Percentiles rank a stretch among this genome's conserved stretches.
Evolutionary conservation across 1,139 yeast genomes (phyloP).

Genomic region (Geotrichum klebahnii): DNA sequence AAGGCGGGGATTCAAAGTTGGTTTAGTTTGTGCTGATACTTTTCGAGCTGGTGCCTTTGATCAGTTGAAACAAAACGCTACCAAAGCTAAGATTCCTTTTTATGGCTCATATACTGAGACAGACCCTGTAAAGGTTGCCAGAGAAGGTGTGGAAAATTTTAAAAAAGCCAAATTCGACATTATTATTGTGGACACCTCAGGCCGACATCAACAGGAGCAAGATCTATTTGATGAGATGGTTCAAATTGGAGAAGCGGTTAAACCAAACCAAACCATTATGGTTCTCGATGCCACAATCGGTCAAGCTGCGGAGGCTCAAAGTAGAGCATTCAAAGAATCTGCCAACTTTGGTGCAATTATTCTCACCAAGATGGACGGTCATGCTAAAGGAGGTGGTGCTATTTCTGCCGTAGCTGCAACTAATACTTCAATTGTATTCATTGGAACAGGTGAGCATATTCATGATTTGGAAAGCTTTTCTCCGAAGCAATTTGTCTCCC

Average conservation of each 20-base stretch:
- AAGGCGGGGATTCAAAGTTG: constrained; percentile 89
- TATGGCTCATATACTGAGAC: constrained; percentile 94
- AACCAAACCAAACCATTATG: constrained; percentile 94
- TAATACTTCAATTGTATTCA: constrained; percentile 86
- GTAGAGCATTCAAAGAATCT: constrained; percentile 88
- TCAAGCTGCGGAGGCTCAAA: constrained; percentile 96
- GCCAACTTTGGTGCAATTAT: constrained; percentile 93
- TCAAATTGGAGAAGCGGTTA: constrained; percentile 79
- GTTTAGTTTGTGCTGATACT: constrained; percentile 97
- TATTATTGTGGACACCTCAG: constrained; percentile 95
- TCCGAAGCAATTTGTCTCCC: constrained; percentile 83
- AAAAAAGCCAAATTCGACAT: constrained; percentile 88
- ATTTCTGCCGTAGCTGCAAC: constrained; percentile 98
- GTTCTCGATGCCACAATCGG: constrained; percentile 97
- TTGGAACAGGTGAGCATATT: constrained; percentile 97
- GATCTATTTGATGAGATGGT: constrained; percentile 92
- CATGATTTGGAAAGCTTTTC: constrained; percentile 89
- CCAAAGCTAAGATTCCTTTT: constrained; percentile 88
- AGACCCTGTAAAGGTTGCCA: constrained; percentile 89
- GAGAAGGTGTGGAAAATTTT: constrained; percentile 87
- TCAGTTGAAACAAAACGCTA: constrained; percentile 95
- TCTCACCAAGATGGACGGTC: constrained; percentile 96
- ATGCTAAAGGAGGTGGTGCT: constrained; percentile 99
- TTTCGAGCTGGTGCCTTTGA: constrained; percentile 99
- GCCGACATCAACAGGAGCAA: constrained; percentile 94